These are phyloP conservation scores for Earliella scabrosa DNA, from an alignment of 1,284 basidiomycete genomes.

Conservation along the genomic window DNA sequence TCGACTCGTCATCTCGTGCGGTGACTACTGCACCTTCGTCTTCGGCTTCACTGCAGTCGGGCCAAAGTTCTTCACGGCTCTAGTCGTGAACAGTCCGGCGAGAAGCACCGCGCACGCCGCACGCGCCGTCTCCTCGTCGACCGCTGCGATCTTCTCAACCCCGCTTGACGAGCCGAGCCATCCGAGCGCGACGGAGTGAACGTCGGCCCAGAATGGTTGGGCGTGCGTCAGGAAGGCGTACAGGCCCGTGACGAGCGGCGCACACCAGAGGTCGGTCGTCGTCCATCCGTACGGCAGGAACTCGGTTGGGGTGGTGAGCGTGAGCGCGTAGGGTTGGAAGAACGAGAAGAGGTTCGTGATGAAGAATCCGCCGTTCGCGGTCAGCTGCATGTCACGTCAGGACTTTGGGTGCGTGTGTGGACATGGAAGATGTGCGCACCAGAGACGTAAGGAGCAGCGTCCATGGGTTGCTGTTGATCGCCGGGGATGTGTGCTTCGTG, in stretches of 20 bases:
- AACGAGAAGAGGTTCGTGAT: constrained; percentile 70
- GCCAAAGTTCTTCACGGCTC: constrained; percentile 63
- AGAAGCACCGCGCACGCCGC: constrained; percentile 68
- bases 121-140: constrained; percentile 65
- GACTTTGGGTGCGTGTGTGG: not conserved
- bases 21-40: constrained; percentile 30
- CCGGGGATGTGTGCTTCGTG: constrained; percentile 49
- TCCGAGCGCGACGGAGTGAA: constrained; percentile 51
- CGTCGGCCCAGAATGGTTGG: constrained; percentile 75
- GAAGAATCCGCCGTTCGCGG: constrained; percentile 78
- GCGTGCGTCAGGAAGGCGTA: constrained; percentile 78
- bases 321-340: constrained; percentile 64
- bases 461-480: constrained; percentile 68
- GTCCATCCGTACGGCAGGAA: constrained; percentile 77
- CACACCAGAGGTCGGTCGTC: constrained; percentile 75
- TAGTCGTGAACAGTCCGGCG: constrained; percentile 55
- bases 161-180: constrained; percentile 37
- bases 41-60: constrained; percentile 18
- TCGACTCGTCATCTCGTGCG: too few species aligned
- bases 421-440: constrained; percentile 43
- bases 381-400: constrained; percentile 44
- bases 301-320: constrained; percentile 70
- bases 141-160: constrained; percentile 43
- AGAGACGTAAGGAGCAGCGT: constrained; percentile 68
- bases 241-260: constrained; percentile 67